Evolutionary conservation across 805 yeast species (phyloP).

Genomic region (Priceomyces medius): DNA sequence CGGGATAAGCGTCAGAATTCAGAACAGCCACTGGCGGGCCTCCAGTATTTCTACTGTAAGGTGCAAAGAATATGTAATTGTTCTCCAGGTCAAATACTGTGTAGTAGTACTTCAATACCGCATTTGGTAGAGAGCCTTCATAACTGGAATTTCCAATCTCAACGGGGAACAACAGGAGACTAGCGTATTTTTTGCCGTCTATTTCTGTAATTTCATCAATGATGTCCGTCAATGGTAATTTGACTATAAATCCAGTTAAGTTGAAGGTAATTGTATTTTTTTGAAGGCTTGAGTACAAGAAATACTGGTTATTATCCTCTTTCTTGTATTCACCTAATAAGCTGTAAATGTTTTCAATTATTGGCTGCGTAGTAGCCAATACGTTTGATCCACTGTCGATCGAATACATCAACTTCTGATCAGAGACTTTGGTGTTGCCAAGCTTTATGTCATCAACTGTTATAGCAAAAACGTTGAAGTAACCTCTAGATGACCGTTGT

Average conservation of each 20-base stretch:
- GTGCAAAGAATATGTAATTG: conserved; percentile 14
- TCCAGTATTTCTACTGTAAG: conserved; percentile 4
- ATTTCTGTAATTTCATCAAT: conserved; percentile 9
- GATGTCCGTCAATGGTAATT: conserved; percentile 13
- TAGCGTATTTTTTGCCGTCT: conserved; percentile 11
- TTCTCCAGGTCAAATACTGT: conserved; percentile 17
- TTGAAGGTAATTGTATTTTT: conserved; percentile 6
- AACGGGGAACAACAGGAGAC: conserved; percentile 9
- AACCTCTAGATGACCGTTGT: conserved; percentile 6
- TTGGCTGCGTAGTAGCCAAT: conserved; percentile 13
- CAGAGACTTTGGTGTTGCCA: conserved; percentile 9
- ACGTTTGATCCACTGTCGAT: conserved; percentile 18
- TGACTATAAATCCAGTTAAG: conserved; percentile 12
- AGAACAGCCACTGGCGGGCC: conserved; percentile 7
- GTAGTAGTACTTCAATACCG: conserved; percentile 15
- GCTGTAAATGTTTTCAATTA: conserved; percentile 12
- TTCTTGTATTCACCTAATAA: conserved; percentile 9
- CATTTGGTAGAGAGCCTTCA: conserved; percentile 17
- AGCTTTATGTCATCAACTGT: conserved; percentile 13
- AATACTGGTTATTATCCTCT: conserved; percentile 7
- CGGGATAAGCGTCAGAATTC: conserved; percentile 11
- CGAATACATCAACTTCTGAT: conserved; percentile 14
- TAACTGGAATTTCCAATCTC: conserved; percentile 13
- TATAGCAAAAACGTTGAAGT: conserved; percentile 11
- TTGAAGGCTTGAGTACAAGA: conserved; percentile 6